Base-by-base conservation (phyloP, 257 asterid species). In the Orobanche coerulescens region DNA sequence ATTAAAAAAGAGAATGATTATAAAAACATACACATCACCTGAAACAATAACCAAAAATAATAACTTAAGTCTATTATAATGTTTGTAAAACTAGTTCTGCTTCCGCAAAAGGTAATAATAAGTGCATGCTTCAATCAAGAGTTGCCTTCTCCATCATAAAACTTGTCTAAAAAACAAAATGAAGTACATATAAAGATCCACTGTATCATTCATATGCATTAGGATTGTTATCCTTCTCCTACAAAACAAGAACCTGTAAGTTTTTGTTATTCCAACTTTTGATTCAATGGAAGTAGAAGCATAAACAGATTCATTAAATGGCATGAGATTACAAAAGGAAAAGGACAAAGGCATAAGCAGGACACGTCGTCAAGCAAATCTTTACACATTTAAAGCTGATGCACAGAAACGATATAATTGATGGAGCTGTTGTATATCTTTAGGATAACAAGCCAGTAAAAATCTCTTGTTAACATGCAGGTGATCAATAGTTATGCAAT, bases 91-190 rank as follows among this genome's bases (percentile, higher is more conserved):
- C 19, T 23, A 60, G 49, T 28, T 31, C 64, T 58, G 52, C 62
- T 62, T 44, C 52, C 56, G 56, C 52, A 69, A 44, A 56, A 37
- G 18, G 18, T 19, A 26, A 43, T 58, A 14, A 53, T 59, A 33
- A 1, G 18, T 30, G 43, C 60, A 23, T 48, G 14, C 33, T 51
- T 47, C 48, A 49, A 42, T 37, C 23, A 8, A 2, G 30, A 40
- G 44, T 26, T 20, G 57, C 6, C 31, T 43, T 31, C 30, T 13
- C 51, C 50, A 13, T 18, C 0, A 50, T 28, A 1, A n/a, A 13
- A n/a, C 50, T 13, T 15, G 50, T 13, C n/a, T n/a, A n/a, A n/a
- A n/a, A 47, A 51, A n/a, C 10, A 42, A 40, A 58, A 55, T 24
- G 61, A 58, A 34, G 23, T 36, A n/a, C 50, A 51, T 50, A 13